phyloP scores from a whole-genome alignment of 257 asterid species.

The Cynanchum wilfordii region DNA sequence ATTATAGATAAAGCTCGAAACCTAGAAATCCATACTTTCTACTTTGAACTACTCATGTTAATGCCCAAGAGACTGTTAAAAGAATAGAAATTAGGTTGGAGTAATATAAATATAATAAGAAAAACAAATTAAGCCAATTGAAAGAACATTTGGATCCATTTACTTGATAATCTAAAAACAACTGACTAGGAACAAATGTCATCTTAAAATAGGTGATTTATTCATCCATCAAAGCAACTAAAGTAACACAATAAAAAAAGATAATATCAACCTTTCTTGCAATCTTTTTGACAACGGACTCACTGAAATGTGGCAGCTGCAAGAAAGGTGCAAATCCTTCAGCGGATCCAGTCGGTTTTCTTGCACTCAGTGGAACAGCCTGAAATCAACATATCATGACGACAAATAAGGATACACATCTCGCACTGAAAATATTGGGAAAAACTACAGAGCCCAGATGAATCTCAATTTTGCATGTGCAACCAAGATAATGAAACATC shows the following conservation, averaged over 20 bases:
- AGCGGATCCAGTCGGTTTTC: slow-evolving; percentile 70
- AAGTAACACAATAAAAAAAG: neutral
- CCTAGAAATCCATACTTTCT: neutral
- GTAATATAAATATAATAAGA: neutral
- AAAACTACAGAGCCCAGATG: neutral
- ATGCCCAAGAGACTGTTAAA: neutral
- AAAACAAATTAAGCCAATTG: neutral
- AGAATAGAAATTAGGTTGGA: neutral
- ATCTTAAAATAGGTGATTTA: neutral
- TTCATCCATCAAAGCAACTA: neutral
- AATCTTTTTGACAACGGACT: slow-evolving; percentile 75
- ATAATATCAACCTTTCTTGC: slow-evolving; percentile 72
- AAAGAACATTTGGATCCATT: neutral
- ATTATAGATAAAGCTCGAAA: neutral
- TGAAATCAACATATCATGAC: slow-evolving; percentile 27
- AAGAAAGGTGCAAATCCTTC: slow-evolving; percentile 96
- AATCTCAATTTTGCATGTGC: neutral
- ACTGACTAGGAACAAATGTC: neutral
- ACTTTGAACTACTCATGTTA: neutral
- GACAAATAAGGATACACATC: slow-evolving; percentile 1
- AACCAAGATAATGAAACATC: neutral
- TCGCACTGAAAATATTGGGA: neutral
- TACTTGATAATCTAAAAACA: neutral
- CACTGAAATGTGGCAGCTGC: slow-evolving; percentile 96
- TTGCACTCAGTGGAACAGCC: slow-evolving; percentile 92